Evolutionary conservation across 2,329 filamentous ascomycete species (phyloP).

Genomic region (Cladorrhinum sp.): DNA sequence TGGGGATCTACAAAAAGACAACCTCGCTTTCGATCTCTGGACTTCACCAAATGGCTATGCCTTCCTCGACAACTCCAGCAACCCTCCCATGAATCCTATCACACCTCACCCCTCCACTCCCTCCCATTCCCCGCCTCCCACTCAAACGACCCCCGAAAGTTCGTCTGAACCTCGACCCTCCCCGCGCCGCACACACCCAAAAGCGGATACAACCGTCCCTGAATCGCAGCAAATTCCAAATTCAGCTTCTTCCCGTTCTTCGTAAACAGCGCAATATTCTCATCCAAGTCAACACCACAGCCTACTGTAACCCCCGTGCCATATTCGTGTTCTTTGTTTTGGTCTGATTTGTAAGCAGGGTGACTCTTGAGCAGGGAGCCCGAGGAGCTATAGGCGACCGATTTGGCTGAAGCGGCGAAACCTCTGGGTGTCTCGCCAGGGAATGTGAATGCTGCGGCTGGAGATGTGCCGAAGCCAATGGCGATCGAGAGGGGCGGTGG

Average conservation of each 20-base stretch:
- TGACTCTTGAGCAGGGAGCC: no score
- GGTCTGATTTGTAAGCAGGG: neutral
- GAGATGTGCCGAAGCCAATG: slow-evolving; percentile 23
- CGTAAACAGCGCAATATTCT: slow-evolving; percentile 20
- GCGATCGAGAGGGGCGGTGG: slow-evolving; percentile 9
- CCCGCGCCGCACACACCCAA: slow-evolving; percentile 18
- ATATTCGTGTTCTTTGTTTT: neutral
- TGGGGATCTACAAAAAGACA: no score
- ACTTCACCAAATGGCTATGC: no score
- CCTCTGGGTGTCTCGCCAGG: slow-evolving; percentile 16
- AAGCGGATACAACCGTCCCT: slow-evolving; percentile 22
- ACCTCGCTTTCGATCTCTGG: no score
- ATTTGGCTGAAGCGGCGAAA: neutral
- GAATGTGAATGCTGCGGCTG: slow-evolving; percentile 20
- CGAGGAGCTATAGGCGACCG: slow-evolving; percentile 24
- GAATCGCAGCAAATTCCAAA: slow-evolving; percentile 7
- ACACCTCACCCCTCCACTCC: no score
- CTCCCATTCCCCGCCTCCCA: neutral
- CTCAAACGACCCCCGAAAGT: slow-evolving; percentile 17
- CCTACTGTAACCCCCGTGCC: slow-evolving; percentile 21
- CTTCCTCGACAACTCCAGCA: no score
- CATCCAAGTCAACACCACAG: slow-evolving; percentile 18
- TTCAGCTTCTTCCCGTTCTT: slow-evolving; percentile 16
- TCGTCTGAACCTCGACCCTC: slow-evolving; percentile 18
- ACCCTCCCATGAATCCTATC: no score